Evolutionary conservation across 768 basidiomycete species (phyloP).

Genomic region (Suillus ampliporus): DNA sequence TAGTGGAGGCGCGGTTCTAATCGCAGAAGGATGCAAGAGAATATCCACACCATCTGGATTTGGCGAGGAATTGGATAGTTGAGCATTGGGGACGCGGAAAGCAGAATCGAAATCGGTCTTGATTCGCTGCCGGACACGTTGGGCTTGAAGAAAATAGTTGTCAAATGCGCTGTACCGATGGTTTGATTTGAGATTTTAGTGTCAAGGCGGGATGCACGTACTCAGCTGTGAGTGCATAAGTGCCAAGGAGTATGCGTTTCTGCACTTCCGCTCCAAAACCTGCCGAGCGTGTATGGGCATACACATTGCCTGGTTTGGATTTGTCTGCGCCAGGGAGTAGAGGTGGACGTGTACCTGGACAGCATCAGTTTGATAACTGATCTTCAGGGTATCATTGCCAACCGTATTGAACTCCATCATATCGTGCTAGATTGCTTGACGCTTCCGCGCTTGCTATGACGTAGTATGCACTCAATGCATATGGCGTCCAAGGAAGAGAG

Average conservation of each 20-base stretch:
- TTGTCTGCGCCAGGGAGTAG: constrained; percentile 48
- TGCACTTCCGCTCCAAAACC: constrained; percentile 87
- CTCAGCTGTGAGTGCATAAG: constrained; percentile 92
- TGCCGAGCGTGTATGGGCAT: constrained; percentile 66
- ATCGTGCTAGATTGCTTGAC: constrained; percentile 88
- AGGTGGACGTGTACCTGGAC: constrained; percentile 55
- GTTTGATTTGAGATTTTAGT: neutral
- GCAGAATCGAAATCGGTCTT: constrained; percentile 74
- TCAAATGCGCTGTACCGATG: constrained; percentile 78
- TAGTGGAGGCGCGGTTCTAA: constrained; percentile 79
- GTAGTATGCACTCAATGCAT: constrained; percentile 92
- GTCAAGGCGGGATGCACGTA: constrained; percentile 44
- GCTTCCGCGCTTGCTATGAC: constrained; percentile 96
- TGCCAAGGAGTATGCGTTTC: constrained; percentile 87
- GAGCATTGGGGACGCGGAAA: constrained; percentile 64
- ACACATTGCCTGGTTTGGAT: constrained; percentile 58
- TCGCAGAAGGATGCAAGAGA: constrained; percentile 85
- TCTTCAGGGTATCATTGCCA: constrained; percentile 17
- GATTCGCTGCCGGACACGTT: constrained; percentile 74
- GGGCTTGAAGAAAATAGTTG: constrained; percentile 95
- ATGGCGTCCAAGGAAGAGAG: constrained; percentile 68
- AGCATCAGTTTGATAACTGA: neutral
- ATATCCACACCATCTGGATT: constrained; percentile 65
- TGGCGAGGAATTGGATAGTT: constrained; percentile 17
- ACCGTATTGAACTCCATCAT: constrained; percentile 90